Evolutionary conservation across 2,329 filamentous ascomycete genomes (phyloP).

Genomic region (Calonectria multiphialidica): DNA sequence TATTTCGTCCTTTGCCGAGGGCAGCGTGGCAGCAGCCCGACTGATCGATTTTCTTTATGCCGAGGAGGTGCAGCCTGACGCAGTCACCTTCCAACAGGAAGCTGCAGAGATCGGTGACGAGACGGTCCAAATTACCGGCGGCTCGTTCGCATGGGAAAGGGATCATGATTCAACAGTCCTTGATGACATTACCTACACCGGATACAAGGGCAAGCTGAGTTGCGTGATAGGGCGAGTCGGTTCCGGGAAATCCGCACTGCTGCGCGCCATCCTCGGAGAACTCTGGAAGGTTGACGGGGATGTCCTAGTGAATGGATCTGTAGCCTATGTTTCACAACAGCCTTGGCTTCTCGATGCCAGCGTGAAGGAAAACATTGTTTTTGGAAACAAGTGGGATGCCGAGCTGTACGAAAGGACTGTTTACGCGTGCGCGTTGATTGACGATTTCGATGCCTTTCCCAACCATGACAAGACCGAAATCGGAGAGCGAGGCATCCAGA

Average conservation of each 20-base stretch:
- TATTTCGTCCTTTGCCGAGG: background rate
- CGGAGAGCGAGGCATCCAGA: background rate
- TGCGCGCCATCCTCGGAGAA: conserved; percentile 7
- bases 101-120: background rate
- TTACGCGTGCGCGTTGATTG: background rate
- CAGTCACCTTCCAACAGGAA: background rate
- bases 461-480: conserved; percentile 1
- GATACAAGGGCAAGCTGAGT: background rate
- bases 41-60: background rate
- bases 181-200: background rate
- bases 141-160: background rate
- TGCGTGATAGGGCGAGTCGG: conserved; percentile 4
- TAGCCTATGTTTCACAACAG: conserved; percentile 7
- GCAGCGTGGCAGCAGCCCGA: background rate
- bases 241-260: conserved; percentile 1
- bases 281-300: background rate
- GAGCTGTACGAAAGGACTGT: background rate
- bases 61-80: background rate
- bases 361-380: conserved; percentile 11
- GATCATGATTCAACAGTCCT: background rate
- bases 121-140: background rate
- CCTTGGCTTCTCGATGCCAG: conserved; percentile 11
- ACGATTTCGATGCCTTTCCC: background rate
- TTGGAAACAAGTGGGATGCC: background rate
- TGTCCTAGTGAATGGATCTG: background rate